Conservation (phyloP, 306 rosid species). For the Citrullus amarus region DNA sequence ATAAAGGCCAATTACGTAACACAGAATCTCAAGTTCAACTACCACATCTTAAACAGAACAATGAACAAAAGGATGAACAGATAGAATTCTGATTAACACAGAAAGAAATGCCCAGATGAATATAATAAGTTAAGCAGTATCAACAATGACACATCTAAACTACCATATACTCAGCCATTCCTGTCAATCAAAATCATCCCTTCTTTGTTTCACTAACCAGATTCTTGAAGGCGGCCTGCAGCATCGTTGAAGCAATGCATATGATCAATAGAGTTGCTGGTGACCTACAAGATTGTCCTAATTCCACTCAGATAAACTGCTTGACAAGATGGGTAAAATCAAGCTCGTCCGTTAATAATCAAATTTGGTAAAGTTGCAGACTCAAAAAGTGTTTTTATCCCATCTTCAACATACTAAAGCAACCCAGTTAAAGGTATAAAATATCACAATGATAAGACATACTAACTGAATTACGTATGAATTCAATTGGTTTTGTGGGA, state of each 20-base stretch:
- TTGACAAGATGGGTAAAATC: background rate
- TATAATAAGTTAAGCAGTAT: background rate
- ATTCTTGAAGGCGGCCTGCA: constrained; percentile 86
- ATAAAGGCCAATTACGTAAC: background rate
- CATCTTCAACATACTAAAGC: background rate
- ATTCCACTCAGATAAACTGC: background rate
- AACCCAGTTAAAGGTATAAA: background rate
- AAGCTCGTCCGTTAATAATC: background rate
- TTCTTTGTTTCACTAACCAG: constrained; percentile 23
- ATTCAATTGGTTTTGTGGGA: background rate
- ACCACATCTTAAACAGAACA: background rate
- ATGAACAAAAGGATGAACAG: background rate
- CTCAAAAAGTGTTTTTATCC: background rate
- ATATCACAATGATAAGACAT: background rate
- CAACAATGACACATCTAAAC: background rate
- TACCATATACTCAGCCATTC: background rate
- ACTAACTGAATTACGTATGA: background rate
- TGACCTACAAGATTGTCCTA: constrained; percentile 28
- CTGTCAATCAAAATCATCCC: background rate
- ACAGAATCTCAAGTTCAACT: background rate
- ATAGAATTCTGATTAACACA: background rate
- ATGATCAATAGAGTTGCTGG: constrained; percentile 62
- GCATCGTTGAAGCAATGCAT: constrained; percentile 74
- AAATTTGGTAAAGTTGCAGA: background rate
- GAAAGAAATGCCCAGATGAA: background rate